Base-by-base conservation (phyloP, 1,284 basidiomycete genomes). In the Sutorius eximius region DNA sequence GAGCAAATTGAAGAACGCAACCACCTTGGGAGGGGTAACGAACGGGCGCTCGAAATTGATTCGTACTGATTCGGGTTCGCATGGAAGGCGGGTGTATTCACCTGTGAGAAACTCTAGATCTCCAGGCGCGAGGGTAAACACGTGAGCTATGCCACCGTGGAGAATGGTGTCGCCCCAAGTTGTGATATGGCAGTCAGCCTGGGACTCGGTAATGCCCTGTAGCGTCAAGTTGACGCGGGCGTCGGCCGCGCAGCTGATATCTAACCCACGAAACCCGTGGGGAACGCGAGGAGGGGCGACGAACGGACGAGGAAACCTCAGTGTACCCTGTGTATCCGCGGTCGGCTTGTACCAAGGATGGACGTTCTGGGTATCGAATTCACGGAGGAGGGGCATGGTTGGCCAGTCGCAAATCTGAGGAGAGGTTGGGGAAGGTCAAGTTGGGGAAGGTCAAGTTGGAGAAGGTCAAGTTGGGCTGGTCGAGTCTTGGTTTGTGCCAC, bases 71-170 rank as follows among this genome's bases (percentile, higher is more conserved):
- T 54, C 3, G 2, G 64, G 46, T 6, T 48, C 42, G 0, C 11
- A 15, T 2, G n/a, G 13, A n/a, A 2, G 8, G 9, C 60, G 57
- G 13, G 11, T 27, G 22, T 55, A 45, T 45, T 62, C 60, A 4
- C 62, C 64, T 1, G 62, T 60, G 22, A 65, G 62, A 22, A 67
- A 65, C 8, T 67, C 62, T 1, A 67, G 20, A 10, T 66, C 60
- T 1, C 32, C 22, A 2, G 64, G 62, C 5, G 56, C 36, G 2
- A 64, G 60, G 22, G 42, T 54, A 0, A 64, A 22, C 10, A 65
- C 24, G 3, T 47, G 3, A n/a, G 16, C 36, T 6, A 45, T 22
- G 40, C 29, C 51, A 0, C 30, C 34, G 16, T 62, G 37, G n/a
- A 65, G 45, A 3, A 3, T 61, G 9, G 57, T 51, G 10, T 33